Evolutionary conservation across 1,284 basidiomycete genomes (phyloP).

Genomic region (Ceratobasidium papillatum): DNA sequence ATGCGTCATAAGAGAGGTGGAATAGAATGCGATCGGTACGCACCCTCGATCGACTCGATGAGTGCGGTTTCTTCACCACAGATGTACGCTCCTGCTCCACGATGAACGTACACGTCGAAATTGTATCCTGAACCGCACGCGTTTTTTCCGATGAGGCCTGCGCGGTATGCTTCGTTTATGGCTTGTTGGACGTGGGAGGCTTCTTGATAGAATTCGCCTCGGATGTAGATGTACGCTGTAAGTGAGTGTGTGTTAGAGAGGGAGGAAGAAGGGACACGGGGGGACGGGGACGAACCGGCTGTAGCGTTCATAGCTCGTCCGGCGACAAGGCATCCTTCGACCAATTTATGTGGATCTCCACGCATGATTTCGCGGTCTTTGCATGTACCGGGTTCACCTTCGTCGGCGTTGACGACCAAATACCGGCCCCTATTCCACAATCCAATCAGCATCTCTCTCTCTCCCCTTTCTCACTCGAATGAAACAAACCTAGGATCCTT

Average conservation of each 20-base stretch:
- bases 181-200: conserved; percentile 93
- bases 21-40: background rate
- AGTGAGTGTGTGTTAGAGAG: background rate
- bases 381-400: conserved; percentile 99
- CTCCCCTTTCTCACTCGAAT: background rate
- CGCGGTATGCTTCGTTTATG: conserved; percentile 93
- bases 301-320: conserved; percentile 98
- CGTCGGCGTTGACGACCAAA: conserved; percentile 97
- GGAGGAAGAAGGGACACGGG: conserved; percentile 18
- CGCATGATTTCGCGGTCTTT: conserved; percentile 99
- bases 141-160: conserved; percentile 91
- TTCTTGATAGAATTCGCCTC: conserved; percentile 97
- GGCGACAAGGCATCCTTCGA: conserved; percentile 97
- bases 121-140: conserved; percentile 92
- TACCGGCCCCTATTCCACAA: conserved; percentile 84
- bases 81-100: conserved; percentile 97
- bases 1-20: background rate
- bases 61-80: conserved; percentile 99
- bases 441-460: background rate
- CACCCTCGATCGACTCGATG: conserved; percentile 90
- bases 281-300: conserved; percentile 65
- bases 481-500: conserved; percentile 79
- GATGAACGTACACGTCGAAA: conserved; percentile 97
- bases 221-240: conserved; percentile 95
- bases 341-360: conserved; percentile 97